phyloP scores from a whole-genome alignment of 805 yeast genomes.

The Jamesozyma rosinii region DNA sequence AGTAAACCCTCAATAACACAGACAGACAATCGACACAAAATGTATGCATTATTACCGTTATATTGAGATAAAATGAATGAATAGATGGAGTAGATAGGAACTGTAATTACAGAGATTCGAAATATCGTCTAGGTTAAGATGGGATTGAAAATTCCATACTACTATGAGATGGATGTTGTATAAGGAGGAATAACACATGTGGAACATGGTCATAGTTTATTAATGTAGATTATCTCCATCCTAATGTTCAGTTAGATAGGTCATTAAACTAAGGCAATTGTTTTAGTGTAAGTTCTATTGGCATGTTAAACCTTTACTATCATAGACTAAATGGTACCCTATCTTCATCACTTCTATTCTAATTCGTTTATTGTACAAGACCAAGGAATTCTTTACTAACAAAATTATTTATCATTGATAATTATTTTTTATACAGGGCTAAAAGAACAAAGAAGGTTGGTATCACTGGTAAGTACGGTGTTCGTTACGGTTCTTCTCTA shows the following conservation, averaged over 20 bases:
- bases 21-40: slow-evolving; percentile 12
- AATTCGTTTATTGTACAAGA: neutral
- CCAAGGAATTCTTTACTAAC: neutral
- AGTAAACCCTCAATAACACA: neutral
- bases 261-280: too few species aligned
- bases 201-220: too few species aligned
- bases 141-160: too few species aligned
- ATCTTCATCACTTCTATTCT: neutral
- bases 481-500: slow-evolving; percentile 99
- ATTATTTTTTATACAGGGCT: slow-evolving; percentile 54
- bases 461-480: slow-evolving; percentile 99
- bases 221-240: too few species aligned
- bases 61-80: neutral
- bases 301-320: too few species aligned
- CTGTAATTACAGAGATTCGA: too few species aligned
- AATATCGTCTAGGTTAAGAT: too few species aligned
- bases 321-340: too few species aligned
- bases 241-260: too few species aligned
- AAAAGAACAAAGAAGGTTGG: slow-evolving; percentile 99
- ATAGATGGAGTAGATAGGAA: neutral
- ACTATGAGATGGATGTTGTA: too few species aligned
- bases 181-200: too few species aligned
- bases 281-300: too few species aligned
- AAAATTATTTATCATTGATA: neutral
- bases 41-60: slow-evolving; percentile 6